These are phyloP conservation scores for Fusarium luffae DNA, from an alignment of 2,329 filamentous ascomycete species.

Conservation along the genomic window DNA sequence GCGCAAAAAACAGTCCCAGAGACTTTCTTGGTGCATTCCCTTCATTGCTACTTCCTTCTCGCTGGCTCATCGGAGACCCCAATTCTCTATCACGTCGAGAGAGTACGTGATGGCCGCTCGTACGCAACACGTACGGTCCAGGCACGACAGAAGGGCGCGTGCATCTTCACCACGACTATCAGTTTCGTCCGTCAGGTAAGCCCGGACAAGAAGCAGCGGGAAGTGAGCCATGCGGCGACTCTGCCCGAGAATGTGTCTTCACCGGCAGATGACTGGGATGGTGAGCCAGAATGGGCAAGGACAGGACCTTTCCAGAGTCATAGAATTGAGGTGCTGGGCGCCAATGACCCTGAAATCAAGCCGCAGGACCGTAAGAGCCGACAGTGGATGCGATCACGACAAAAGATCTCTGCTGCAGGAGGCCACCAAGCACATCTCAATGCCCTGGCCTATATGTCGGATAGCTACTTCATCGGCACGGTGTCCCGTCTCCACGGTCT, in stretches of 20 bases:
- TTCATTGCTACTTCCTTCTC: slow-evolving; percentile 99
- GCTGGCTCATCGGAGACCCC: slow-evolving; percentile 87
- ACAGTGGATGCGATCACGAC: slow-evolving; percentile 80
- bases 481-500: slow-evolving; percentile 83
- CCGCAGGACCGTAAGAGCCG: slow-evolving; percentile 75
- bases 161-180: slow-evolving; percentile 96
- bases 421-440: slow-evolving; percentile 84
- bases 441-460: slow-evolving; percentile 92
- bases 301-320: slow-evolving; percentile 63
- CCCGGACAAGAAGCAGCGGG: slow-evolving; percentile 63
- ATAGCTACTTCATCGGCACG: slow-evolving; percentile 93
- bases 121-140: slow-evolving; percentile 97
- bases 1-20: slow-evolving; percentile 87
- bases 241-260: slow-evolving; percentile 61
- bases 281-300: slow-evolving; percentile 61
- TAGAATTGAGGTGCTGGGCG: slow-evolving; percentile 54
- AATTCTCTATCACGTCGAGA: slow-evolving; percentile 94
- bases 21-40: slow-evolving; percentile 88
- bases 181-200: slow-evolving; percentile 80
- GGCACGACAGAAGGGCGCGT: slow-evolving; percentile 85
- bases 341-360: slow-evolving; percentile 55
- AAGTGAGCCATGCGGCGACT: slow-evolving; percentile 72
- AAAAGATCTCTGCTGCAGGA: slow-evolving; percentile 76
- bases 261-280: slow-evolving; percentile 54
- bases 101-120: slow-evolving; percentile 87